phyloP scores from a whole-genome alignment of 1,139 yeast species.

The Pichia terricola region DNA sequence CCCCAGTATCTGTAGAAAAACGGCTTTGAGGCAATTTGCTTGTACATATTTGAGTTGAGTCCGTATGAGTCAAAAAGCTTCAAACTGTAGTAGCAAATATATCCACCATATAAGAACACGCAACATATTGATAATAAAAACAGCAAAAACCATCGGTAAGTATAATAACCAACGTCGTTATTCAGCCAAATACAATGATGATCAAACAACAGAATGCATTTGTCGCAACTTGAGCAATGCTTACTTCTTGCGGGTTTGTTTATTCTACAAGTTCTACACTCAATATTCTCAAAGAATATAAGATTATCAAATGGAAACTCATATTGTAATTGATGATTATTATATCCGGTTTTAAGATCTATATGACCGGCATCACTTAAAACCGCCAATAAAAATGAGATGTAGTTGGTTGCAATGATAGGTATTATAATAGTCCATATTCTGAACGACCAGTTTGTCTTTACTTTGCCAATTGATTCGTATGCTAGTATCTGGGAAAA shows the following conservation, averaged over 20 bases:
- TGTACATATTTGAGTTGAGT: no score
- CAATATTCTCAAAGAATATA: slow-evolving; percentile 39
- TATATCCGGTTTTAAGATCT: neutral
- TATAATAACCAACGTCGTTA: slow-evolving; percentile 76
- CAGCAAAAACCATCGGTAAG: slow-evolving; percentile 59
- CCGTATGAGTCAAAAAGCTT: neutral
- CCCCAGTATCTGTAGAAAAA: slow-evolving; percentile 26
- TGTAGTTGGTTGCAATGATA: slow-evolving; percentile 27
- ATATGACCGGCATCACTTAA: slow-evolving; percentile 50
- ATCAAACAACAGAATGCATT: slow-evolving; percentile 63
- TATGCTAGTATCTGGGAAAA: slow-evolving; percentile 15
- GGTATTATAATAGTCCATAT: slow-evolving; percentile 27
- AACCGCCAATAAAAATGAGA: slow-evolving; percentile 36
- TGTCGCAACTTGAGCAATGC: slow-evolving; percentile 70
- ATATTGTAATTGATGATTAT: slow-evolving; percentile 12
- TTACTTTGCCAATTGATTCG: neutral
- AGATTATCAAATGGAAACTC: slow-evolving; percentile 36
- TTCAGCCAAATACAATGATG: slow-evolving; percentile 97
- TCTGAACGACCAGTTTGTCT: slow-evolving; percentile 5
- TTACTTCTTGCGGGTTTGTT: slow-evolving; percentile 80
- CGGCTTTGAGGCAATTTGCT: neutral
- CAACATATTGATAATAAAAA: slow-evolving; percentile 50
- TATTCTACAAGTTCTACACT: slow-evolving; percentile 44
- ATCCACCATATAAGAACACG: slow-evolving; percentile 54
- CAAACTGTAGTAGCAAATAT: slow-evolving; percentile 29